These are phyloP conservation scores for Alternaria arborescens DNA, from an alignment of 2,329 filamentous ascomycete genomes.

Conservation along the genomic window DNA sequence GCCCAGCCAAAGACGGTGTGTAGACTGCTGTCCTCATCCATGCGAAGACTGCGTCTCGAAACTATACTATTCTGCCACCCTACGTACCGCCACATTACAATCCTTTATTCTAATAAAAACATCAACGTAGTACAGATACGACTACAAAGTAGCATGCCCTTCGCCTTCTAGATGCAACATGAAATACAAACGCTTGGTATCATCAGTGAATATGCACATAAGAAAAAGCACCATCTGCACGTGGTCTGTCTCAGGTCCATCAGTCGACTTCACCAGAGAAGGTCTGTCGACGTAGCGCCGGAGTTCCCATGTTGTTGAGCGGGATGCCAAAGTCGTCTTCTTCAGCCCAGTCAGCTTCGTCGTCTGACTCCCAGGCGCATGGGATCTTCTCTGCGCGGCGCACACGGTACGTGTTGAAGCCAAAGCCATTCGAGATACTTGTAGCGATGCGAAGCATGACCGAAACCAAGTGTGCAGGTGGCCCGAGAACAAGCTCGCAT, in stretches of 20 bases:
- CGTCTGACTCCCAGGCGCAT: conserved; percentile 68
- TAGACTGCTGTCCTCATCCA: conserved; percentile 11
- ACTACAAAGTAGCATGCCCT: conserved; percentile 25
- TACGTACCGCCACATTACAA: conserved; percentile 28
- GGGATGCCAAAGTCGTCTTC: conserved; percentile 68
- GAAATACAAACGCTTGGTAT: conserved; percentile 32
- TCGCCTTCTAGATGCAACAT: conserved; percentile 34
- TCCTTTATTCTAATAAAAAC: conserved; percentile 23
- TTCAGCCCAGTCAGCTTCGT: conserved; percentile 59
- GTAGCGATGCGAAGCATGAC: conserved; percentile 85
- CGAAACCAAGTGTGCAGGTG: conserved; percentile 79
- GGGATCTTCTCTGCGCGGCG: conserved; percentile 45
- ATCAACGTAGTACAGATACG: conserved; percentile 26
- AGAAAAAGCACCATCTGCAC: conserved; percentile 9
- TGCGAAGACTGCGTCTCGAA: neutral
- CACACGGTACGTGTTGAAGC: conserved; percentile 47
- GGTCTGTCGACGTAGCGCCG: conserved; percentile 30
- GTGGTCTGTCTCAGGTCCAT: conserved; percentile 16
- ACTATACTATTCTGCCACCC: conserved; percentile 2
- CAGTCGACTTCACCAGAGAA: conserved; percentile 41
- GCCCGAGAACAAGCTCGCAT: conserved; percentile 77
- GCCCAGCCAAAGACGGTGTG: conserved; percentile 16
- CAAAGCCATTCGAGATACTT: conserved; percentile 67
- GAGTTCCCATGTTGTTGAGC: conserved; percentile 44
- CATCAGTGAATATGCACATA: conserved; percentile 25